Percentiles rank a stretch among this genome's conserved stretches.
Conservation (phyloP, 2,329 filamentous ascomycete genomes). For the Trichophyton equinum region DNA sequence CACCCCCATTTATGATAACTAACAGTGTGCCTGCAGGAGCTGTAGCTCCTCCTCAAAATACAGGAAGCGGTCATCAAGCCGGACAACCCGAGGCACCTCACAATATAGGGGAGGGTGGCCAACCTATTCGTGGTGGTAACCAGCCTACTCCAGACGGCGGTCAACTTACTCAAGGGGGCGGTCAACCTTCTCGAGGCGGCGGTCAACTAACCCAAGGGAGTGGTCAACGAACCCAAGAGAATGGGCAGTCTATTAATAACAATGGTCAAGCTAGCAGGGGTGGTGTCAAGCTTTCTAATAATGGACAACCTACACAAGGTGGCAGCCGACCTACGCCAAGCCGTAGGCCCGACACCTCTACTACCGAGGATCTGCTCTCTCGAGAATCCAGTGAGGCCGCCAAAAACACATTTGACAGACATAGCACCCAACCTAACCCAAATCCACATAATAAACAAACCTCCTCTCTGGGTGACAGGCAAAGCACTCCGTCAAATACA, state of each 20-base stretch:
- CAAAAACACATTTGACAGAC: background rate
- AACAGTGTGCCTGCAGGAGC: background rate
- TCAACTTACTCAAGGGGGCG: background rate
- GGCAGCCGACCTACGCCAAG: background rate
- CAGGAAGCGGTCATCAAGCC: background rate
- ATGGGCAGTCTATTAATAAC: background rate
- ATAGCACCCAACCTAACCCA: background rate
- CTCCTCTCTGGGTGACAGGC: background rate
- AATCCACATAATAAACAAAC: background rate
- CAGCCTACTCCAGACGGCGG: no score
- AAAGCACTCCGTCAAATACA: background rate
- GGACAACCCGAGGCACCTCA: background rate
- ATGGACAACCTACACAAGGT: background rate
- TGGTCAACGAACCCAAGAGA: background rate
- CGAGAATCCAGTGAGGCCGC: background rate
- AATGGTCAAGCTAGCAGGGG: background rate
- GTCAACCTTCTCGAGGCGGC: background rate
- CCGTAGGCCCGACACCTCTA: background rate
- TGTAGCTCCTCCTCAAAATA: background rate
- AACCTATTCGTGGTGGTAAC: no score
- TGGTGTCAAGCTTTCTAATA: background rate
- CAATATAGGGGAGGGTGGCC: background rate
- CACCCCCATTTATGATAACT: slow-evolving; percentile 9
- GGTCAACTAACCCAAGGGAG: background rate
- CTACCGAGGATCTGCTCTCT: background rate